These are phyloP conservation scores for Talaromyces wortmannii DNA, from an alignment of 495 filamentous ascomycete genomes.

Conservation along the genomic window DNA sequence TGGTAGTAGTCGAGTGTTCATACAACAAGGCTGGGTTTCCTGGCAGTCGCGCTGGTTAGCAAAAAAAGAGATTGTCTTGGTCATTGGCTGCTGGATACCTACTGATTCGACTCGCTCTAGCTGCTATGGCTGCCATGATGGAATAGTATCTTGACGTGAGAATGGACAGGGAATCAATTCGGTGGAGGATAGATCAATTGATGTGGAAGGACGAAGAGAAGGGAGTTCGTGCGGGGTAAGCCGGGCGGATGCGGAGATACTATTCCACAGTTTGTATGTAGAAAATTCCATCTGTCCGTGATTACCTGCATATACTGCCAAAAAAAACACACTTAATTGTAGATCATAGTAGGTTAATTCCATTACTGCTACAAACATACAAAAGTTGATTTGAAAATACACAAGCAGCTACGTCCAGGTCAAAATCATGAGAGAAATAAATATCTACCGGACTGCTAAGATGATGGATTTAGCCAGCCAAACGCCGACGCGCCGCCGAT, in stretches of 20 bases:
- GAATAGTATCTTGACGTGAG: no score
- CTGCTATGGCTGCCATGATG: not conserved
- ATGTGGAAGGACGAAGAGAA: no score
- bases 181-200: no score
- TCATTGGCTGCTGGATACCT: conserved; percentile 7
- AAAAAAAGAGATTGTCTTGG: not conserved
- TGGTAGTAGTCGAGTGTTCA: conserved; percentile 7
- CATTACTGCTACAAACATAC: no score
- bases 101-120: conserved; percentile 30
- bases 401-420: not conserved
- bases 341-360: no score
- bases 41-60: conserved; percentile 18
- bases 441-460: conserved; percentile 1
- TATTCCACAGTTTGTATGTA: no score
- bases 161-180: not conserved
- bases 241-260: no score
- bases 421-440: not conserved
- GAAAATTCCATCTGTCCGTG: no score
- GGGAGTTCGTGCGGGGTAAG: no score
- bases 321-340: no score
- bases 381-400: no score
- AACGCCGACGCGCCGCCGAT: conserved; percentile 92
- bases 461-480: conserved; percentile 68
- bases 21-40: conserved; percentile 68
- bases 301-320: no score